phyloP scores from a whole-genome alignment of 2,329 filamentous ascomycete species.

The Arachnomyces sp. region DNA sequence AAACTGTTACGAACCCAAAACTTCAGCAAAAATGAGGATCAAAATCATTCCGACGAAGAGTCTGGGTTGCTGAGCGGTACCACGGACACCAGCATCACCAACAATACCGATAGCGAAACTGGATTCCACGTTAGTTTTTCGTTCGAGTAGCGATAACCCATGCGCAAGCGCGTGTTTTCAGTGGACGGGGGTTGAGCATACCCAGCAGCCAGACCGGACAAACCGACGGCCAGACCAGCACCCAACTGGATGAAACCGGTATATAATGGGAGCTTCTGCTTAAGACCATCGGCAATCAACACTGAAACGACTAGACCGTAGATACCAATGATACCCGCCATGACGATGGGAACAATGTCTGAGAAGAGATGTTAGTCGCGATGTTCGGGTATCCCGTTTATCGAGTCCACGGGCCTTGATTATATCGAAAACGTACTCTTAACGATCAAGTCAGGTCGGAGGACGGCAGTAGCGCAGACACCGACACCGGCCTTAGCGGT shows the following conservation, averaged over 20 bases:
- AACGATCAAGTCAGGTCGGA: conserved; percentile 95
- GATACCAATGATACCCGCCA: conserved; percentile 99
- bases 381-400: not conserved
- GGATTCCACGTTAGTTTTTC: conserved; percentile 7
- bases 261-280: conserved; percentile 64
- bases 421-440: conserved; percentile 66
- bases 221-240: conserved; percentile 72
- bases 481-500: conserved; percentile 99
- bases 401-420: not conserved
- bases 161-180: no score
- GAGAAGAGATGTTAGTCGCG: conserved; percentile 2
- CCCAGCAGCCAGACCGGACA: conserved; percentile 72
- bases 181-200: conserved; percentile 25
- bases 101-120: conserved; percentile 81
- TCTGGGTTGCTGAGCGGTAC: conserved; percentile 44
- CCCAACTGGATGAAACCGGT: conserved; percentile 80
- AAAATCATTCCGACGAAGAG: conserved; percentile 97
- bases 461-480: conserved; percentile 96
- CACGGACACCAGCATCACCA: conserved; percentile 48
- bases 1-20: conserved; percentile 63
- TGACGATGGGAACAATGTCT: conserved; percentile 99
- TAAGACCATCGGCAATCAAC: conserved; percentile 71
- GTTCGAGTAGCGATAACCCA: conserved; percentile 4
- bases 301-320: conserved; percentile 87
- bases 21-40: conserved; percentile 98